phyloP scores from a whole-genome alignment of 352 stramenopile species.

The Phytophthora rubi region DNA sequence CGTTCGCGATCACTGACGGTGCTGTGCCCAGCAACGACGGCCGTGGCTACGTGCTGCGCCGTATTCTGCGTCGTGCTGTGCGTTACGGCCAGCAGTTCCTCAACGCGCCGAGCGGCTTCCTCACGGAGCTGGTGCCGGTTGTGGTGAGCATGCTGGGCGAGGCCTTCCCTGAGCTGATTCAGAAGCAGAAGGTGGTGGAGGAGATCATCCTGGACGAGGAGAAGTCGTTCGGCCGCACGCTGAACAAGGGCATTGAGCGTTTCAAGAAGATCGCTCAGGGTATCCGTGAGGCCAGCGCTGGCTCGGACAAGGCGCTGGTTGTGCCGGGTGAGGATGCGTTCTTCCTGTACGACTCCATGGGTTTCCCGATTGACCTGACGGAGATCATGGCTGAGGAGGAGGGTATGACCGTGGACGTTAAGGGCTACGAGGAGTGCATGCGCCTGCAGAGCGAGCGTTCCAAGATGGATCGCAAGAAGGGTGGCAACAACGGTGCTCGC shows the following conservation, averaged over 20 bases:
- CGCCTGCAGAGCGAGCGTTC: constrained; percentile 86
- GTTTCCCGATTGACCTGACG: constrained; percentile 99
- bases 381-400: constrained; percentile 97
- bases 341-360: constrained; percentile 99
- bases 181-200: constrained; percentile 91
- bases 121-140: constrained; percentile 93
- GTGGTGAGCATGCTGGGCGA: constrained; percentile 95
- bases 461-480: constrained; percentile 91
- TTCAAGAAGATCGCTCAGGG: constrained; percentile 90
- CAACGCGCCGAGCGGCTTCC: constrained; percentile 94
- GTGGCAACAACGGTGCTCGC: constrained; percentile 66
- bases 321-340: constrained; percentile 96
- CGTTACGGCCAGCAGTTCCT: constrained; percentile 99
- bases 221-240: constrained; percentile 93
- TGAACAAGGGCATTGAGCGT: constrained; percentile 94
- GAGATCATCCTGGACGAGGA: constrained; percentile 98
- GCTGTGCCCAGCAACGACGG: constrained; percentile 97
- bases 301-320: constrained; percentile 63
- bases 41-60: constrained; percentile 97
- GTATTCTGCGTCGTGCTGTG: constrained; percentile 97
- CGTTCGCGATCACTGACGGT: constrained; percentile 98
- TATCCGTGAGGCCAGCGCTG: constrained; percentile 68
- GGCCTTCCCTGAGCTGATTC: constrained; percentile 95
- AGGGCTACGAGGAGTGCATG: constrained; percentile 96
- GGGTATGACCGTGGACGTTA: constrained; percentile 93